Conservation (phyloP, 78 protist genomes). For the Trichosphaerium sp. region DNA sequence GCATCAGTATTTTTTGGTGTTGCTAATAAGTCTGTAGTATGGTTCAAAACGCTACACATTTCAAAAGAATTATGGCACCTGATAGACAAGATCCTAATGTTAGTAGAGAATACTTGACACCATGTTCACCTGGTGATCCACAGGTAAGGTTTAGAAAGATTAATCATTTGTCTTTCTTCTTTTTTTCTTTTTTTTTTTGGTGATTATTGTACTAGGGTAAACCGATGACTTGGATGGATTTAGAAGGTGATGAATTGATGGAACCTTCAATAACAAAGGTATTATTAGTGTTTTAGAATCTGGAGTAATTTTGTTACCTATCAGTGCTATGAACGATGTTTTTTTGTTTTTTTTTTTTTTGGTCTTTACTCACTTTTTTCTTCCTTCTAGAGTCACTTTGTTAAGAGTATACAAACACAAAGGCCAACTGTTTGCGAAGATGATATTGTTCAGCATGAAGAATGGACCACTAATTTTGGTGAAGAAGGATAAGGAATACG, state of each 20-base stretch:
- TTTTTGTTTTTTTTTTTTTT: neutral
- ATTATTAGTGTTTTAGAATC: no score
- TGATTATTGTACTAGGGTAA: no score
- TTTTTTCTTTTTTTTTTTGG: no score
- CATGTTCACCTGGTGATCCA: constrained; percentile 64
- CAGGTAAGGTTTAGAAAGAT: no score
- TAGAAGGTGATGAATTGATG: constrained; percentile 24
- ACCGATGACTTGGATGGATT: constrained; percentile 60
- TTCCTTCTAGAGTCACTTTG: constrained; percentile 18
- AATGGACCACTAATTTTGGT: constrained; percentile 42
- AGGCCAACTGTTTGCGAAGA: constrained; percentile 44
- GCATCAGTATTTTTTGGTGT: no score
- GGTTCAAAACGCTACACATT: constrained; percentile 88
- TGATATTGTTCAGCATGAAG: constrained; percentile 29
- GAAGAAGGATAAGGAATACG: constrained; percentile 46
- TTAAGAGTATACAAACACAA: constrained; percentile 19
- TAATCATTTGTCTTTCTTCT: no score
- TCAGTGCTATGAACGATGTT: neutral
- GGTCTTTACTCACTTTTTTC: neutral
- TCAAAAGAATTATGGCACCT: constrained; percentile 53
- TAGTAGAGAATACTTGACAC: constrained; percentile 9
- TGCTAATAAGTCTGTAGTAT: no score
- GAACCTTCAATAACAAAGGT: constrained; percentile 22
- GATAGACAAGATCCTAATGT: constrained; percentile 36
- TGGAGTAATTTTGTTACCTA: neutral